Conservation (phyloP, 371 early-diverging fungal species). For the Fennellomyces sp. region DNA sequence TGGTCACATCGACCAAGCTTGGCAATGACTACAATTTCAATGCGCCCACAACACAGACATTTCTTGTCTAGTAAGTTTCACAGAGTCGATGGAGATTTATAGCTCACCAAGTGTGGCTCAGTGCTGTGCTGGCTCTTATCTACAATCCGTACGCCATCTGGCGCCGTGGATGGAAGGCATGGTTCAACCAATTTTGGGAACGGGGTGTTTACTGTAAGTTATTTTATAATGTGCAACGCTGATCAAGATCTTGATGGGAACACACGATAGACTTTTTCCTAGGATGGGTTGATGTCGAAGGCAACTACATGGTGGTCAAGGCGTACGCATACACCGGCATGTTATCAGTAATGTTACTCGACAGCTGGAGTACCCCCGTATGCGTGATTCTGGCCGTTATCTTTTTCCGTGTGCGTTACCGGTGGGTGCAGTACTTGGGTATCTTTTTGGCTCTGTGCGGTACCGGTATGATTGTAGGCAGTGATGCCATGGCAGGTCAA, state of each 20-base stretch:
- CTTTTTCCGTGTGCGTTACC: constrained; percentile 63
- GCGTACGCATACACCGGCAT: constrained; percentile 74
- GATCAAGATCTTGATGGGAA: neutral
- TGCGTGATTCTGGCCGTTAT: constrained; percentile 66
- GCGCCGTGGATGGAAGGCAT: constrained; percentile 55
- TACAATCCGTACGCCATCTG: constrained; percentile 63
- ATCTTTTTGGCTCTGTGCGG: constrained; percentile 68
- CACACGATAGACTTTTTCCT: constrained; percentile 49
- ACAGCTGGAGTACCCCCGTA: constrained; percentile 76
- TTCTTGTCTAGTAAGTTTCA: constrained; percentile 59
- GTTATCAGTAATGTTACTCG: constrained; percentile 74
- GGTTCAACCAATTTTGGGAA: constrained; percentile 49
- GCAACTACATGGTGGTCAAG: constrained; percentile 79
- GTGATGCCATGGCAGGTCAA: constrained; percentile 61
- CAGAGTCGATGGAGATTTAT: neutral
- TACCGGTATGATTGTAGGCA: constrained; percentile 65
- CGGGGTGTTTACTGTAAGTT: constrained; percentile 56
- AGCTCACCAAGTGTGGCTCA: neutral
- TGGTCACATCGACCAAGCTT: constrained; percentile 60
- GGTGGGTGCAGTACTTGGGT: constrained; percentile 67
- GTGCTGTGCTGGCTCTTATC: constrained; percentile 61
- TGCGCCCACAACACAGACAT: constrained; percentile 73
- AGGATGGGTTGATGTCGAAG: constrained; percentile 76
- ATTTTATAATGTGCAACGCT: neutral
- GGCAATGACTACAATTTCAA: constrained; percentile 40